These are phyloP conservation scores for Agastache rugosa DNA, from an alignment of 257 asterid genomes.

Conservation along the genomic window DNA sequence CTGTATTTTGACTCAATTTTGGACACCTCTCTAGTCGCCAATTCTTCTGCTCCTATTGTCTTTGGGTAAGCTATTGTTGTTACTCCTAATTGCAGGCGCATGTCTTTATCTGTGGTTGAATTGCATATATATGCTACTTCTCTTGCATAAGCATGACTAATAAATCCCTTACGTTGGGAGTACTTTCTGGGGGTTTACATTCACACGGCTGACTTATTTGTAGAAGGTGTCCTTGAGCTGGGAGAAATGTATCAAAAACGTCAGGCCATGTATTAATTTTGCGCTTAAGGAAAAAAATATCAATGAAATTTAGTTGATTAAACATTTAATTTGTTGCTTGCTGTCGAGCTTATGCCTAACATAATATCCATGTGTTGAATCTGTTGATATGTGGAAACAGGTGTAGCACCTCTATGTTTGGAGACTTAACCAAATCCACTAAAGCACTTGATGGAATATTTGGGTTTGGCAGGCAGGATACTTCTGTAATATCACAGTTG, in stretches of 20 bases:
- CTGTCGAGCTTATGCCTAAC: conserved; percentile 1
- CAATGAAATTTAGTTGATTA: neutral
- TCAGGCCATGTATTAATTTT: neutral
- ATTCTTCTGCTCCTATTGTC: conserved; percentile 85
- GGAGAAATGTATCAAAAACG: neutral
- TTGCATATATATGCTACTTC: neutral
- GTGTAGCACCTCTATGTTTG: conserved; percentile 82
- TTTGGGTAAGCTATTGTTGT: conserved; percentile 72
- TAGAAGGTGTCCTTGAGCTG: neutral
- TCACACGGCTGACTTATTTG: neutral
- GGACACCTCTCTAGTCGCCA: conserved; percentile 68
- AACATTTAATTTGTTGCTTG: conserved; percentile 19
- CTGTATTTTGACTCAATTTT: conserved; percentile 74
- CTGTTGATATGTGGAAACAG: conserved; percentile 50
- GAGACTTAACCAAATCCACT: conserved; percentile 80
- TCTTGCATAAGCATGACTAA: conserved; percentile 20
- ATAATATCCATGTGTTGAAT: conserved; percentile 19
- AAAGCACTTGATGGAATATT: conserved; percentile 93
- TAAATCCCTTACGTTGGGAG: neutral
- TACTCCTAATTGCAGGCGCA: neutral
- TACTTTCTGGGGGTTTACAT: neutral
- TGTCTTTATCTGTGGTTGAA: conserved; percentile 10
- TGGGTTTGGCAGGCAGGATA: conserved; percentile 85
- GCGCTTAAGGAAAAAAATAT: neutral
- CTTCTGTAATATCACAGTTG: conserved; percentile 80